Conservation (phyloP, 805 yeast species). For the Candida succiphila region DNA sequence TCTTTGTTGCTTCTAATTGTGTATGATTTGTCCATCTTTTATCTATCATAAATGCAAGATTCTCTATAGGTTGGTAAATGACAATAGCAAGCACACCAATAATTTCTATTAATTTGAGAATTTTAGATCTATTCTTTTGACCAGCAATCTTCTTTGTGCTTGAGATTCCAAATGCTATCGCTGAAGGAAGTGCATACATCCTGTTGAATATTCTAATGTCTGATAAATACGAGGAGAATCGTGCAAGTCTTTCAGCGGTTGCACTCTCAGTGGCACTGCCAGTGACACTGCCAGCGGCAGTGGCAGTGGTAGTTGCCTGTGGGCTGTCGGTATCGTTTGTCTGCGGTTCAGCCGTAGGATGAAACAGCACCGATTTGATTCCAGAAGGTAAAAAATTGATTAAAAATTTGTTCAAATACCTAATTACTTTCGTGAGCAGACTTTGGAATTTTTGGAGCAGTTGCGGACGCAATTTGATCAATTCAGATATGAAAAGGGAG, state of each 20-base stretch:
- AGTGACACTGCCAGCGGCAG: not conserved
- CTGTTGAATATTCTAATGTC: constrained; percentile 26
- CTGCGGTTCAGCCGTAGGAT: too few species aligned
- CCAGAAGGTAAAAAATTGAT: not conserved
- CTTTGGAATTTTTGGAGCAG: constrained; percentile 3
- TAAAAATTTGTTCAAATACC: not conserved
- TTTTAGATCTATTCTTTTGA: constrained; percentile 4
- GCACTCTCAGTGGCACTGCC: not conserved
- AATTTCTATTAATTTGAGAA: constrained; percentile 15
- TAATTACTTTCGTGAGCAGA: constrained; percentile 1
- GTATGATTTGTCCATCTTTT: constrained; percentile 19
- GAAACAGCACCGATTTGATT: too few species aligned
- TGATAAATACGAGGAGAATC: constrained; percentile 21
- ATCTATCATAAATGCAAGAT: constrained; percentile 22
- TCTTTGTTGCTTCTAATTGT: constrained; percentile 2
- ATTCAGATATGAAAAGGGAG: constrained; percentile 17
- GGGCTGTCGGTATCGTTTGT: too few species aligned
- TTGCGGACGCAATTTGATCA: constrained; percentile 13
- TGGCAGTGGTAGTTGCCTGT: not conserved
- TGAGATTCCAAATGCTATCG: constrained; percentile 14
- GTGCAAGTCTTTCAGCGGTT: constrained; percentile 7
- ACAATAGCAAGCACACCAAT: constrained; percentile 16
- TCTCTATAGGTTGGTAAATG: constrained; percentile 24
- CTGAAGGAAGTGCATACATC: constrained; percentile 24
- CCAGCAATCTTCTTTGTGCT: constrained; percentile 6